phyloP scores from a whole-genome alignment of 2,329 filamentous ascomycete genomes.

The Botrytis galanthina region DNA sequence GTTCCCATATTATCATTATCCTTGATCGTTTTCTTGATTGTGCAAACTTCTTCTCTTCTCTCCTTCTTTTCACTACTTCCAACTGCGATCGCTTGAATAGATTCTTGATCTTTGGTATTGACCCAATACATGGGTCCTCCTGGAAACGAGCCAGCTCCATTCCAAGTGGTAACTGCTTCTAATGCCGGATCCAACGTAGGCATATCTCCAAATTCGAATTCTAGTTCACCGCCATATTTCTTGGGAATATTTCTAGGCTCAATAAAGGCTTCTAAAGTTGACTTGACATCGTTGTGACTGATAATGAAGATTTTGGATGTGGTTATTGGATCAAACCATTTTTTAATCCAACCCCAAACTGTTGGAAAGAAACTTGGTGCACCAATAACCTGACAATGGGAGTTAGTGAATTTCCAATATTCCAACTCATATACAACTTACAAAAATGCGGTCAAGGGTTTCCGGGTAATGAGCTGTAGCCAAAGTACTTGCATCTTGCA shows the following conservation, averaged over 20 bases:
- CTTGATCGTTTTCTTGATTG: conserved; percentile 23
- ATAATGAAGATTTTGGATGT: conserved; percentile 97
- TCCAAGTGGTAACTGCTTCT: conserved; percentile 51
- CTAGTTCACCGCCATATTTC: conserved; percentile 82
- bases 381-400: conserved; percentile 65
- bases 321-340: conserved; percentile 92
- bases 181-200: conserved; percentile 67
- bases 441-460: conserved; percentile 79
- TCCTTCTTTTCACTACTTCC: conserved; percentile 49
- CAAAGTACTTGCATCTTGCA: conserved; percentile 86
- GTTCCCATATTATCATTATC: neutral
- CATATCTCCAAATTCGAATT: conserved; percentile 76
- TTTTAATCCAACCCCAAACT: conserved; percentile 92
- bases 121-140: conserved; percentile 58
- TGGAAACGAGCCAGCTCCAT: conserved; percentile 52
- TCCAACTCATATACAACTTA: conserved; percentile 21
- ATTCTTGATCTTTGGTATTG: conserved; percentile 40
- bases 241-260: conserved; percentile 81
- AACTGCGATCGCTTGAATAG: conserved; percentile 53
- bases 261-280: conserved; percentile 78
- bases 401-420: conserved; percentile 14
- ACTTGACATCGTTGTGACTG: conserved; percentile 65
- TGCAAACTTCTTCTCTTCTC: conserved; percentile 42
- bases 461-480: conserved; percentile 95
- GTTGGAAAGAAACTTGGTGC: conserved; percentile 89